Evolutionary conservation across 129 eudicot genomes (phyloP).

Genomic region (Daucus carota): DH1_v3.0 NC_030386.2:3667501-3668000

Average conservation of each 20-base stretch:
- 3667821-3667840: not conserved
- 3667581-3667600: slow-evolving; percentile 40
- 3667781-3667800: not conserved
- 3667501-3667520: slow-evolving; percentile 51
- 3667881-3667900: slow-evolving; percentile 8
- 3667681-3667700: not conserved
- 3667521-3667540: slow-evolving; percentile 35
- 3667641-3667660: not conserved
- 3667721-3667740: not conserved
- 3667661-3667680: not conserved
- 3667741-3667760: not conserved
- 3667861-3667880: not conserved
- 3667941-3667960: slow-evolving; percentile 3
- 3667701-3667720: not conserved
- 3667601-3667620: slow-evolving; percentile 25
- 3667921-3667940: slow-evolving; percentile 12
- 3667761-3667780: not conserved
- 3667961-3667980: not conserved
- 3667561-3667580: slow-evolving; percentile 45
- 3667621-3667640: not conserved
- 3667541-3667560: slow-evolving; percentile 46
- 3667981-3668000: slow-evolving; percentile 6
- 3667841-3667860: not conserved
- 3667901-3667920: slow-evolving; percentile 14
- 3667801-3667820: not conserved